These are phyloP conservation scores for Helenozyma rhizophorensis DNA, from an alignment of 805 yeast species.

Conservation along the genomic window DNA sequence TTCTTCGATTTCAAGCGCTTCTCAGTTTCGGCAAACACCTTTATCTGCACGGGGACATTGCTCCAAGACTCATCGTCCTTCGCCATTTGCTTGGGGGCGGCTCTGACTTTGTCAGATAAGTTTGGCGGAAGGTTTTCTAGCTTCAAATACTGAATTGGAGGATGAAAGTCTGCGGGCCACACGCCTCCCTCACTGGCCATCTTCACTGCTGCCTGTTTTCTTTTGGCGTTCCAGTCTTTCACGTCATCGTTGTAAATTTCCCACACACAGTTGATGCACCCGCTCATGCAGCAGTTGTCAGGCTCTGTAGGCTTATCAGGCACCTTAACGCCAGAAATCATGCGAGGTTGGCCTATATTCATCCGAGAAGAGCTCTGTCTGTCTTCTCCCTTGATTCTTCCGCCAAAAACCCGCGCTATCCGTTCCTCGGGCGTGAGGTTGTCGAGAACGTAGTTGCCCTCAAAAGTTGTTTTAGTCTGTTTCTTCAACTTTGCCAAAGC, in stretches of 20 bases:
- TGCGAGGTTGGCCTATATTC: constrained; percentile 31
- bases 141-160: constrained; percentile 31
- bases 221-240: constrained; percentile 67
- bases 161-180: constrained; percentile 42
- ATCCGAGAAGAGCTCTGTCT: constrained; percentile 37
- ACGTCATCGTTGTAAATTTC: constrained; percentile 85
- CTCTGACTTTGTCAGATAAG: constrained; percentile 20
- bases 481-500: constrained; percentile 18
- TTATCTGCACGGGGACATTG: constrained; percentile 67
- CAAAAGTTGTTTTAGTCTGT: constrained; percentile 21
- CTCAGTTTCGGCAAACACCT: constrained; percentile 83
- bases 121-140: constrained; percentile 35
- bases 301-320: constrained; percentile 88
- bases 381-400: constrained; percentile 50
- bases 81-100: constrained; percentile 8
- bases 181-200: constrained; percentile 35
- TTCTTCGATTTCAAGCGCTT: constrained; percentile 48
- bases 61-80: constrained; percentile 29
- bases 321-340: constrained; percentile 60
- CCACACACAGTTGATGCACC: constrained; percentile 97
- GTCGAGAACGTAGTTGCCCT: constrained; percentile 30
- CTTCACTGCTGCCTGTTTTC: constrained; percentile 52
- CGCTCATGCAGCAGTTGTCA: constrained; percentile 96
- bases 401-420: constrained; percentile 51
- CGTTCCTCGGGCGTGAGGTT: constrained; percentile 41